Evolutionary conservation across 176 grass and related monocot species (phyloP), one percentile per base, ranked within the genome.

Genomic region (Oryza meyeriana): DNA sequence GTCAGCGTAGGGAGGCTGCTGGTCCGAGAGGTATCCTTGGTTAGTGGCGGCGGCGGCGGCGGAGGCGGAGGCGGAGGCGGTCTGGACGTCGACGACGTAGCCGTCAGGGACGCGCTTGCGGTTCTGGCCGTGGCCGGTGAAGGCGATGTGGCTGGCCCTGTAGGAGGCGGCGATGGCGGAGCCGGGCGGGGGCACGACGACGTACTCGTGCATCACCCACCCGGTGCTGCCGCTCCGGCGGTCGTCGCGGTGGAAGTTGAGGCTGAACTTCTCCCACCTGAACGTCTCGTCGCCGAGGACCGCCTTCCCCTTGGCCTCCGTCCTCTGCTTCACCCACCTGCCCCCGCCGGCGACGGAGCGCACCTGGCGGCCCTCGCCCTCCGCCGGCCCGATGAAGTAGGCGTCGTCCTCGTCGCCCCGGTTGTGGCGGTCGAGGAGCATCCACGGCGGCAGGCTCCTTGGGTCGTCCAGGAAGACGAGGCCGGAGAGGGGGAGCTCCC

Each of bases 171-270:
- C 55, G 55, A 59, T 10, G 71, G 8, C 55, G 55, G n/a, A 24
- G 62, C 47, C 32, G 20, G 73, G 44, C 12, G 77, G 69, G 5
- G 3, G 26, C 27, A 62, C 8, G 44, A 81, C 8, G 36, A 45
- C 29, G 71, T 72, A 72, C 57, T 85, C 83, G 13, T 62, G 50
- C 83, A 85, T 86, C 25, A 86, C 85, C 85, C 85, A 86, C 20
- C 85, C 83, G 6, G 11, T 35, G 75, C 67, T 83, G 25, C n/a
- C 22, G 55, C 22, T 24, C 55, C 55, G 55, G 55, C 55, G 22
- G 2, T 25, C 8, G 9, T 10, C 55, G 9, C 1, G 0, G 26
- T 71, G 66, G 3, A 79, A 70, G 55, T 28, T 85, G 0, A 79
- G 55, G 22, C 40, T 20, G 13, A 13, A 1, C 39, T 12, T 34